Base-by-base conservation (phyloP, 108 stramenopile genomes). In the Nitzschia inconspicua region DNA sequence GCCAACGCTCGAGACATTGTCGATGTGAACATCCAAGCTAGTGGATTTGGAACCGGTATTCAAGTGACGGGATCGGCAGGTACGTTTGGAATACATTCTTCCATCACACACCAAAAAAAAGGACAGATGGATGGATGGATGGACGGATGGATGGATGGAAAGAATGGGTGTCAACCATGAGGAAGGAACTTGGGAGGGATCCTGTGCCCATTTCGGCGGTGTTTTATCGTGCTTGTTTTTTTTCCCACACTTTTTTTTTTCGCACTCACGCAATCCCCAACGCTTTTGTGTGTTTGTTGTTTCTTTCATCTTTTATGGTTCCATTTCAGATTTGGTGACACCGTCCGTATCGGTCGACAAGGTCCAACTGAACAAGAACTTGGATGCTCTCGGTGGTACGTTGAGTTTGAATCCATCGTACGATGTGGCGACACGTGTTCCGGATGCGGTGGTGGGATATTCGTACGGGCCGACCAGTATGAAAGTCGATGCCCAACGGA, bases 391-490 rank as follows among this genome's bases (percentile, higher is more conserved):
- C 27, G 66, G 60, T 8, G 77, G 81, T 29, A 48, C 16, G 2
- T 27, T 77, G 19, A 66, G 27, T 19, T 52, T 77, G 14, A 74
- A 49, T 14, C 82, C 78, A 32, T 42, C 44, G 20, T 79, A 75
- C 70, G 47, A 77, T 47, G 18, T 79, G 6, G 47, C 2, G 13
- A 29, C 54, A 1, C 8, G 23, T 6, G 31, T 51, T 19, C 57
- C 47, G 1, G 75, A 79, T 51, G 50, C 65, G 13, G 31, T 28
- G 7, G 9, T 83, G n/a, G 75, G 70, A 23, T 79, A 74, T 50
- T 56, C 59, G 24, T 19, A 65, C 37, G 54, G 29, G 13, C 36
- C 47, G 27, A 73, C 70, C 10, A 32, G 44, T 3, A 14, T 77
- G 31, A 41, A 39, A 4, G 31, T 70, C 18, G 78, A 79, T 41